A percentile compares a stretch with the other conserved stretches of the same genome.
These are phyloP conservation scores for Ogataea methylovora DNA, from an alignment of 805 yeast genomes.

Conservation along the genomic window DNA sequence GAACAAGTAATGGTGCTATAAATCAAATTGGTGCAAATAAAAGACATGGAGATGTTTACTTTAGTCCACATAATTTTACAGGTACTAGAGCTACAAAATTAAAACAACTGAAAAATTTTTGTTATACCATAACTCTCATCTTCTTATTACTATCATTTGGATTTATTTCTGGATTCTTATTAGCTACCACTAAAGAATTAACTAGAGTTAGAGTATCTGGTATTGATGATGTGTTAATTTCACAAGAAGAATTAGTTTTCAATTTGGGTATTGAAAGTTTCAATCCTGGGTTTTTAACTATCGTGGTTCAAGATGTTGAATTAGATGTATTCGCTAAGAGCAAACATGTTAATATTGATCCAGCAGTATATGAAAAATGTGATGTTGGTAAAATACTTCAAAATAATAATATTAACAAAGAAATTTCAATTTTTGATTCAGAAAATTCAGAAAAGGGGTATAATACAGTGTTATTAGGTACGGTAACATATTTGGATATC, in stretches of 20 bases:
- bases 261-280: constrained; percentile 70
- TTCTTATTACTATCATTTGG: constrained; percentile 58
- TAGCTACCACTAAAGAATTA: constrained; percentile 83
- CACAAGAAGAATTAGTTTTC: constrained; percentile 80
- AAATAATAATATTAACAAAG: too few species aligned
- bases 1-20: too few species aligned
- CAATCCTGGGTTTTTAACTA: constrained; percentile 80
- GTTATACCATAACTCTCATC: constrained; percentile 38
- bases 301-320: constrained; percentile 56
- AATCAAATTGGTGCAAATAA: too few species aligned
- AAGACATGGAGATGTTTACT: constrained; percentile 17
- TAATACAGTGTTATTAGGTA: constrained; percentile 67
- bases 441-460: constrained; percentile 1
- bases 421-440: too few species aligned
- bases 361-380: background rate
- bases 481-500: constrained; percentile 56
- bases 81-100: constrained; percentile 22
- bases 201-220: constrained; percentile 53
- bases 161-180: constrained; percentile 71
- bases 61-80: constrained; percentile 31
- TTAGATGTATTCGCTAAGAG: constrained; percentile 82
- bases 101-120: constrained; percentile 23
- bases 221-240: constrained; percentile 66
- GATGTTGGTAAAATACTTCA: background rate
- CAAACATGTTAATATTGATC: constrained; percentile 29